These are phyloP conservation scores for Pseudonitzschia pungens DNA, from an alignment of 108 stramenopile genomes.

Conservation along the genomic window DNA sequence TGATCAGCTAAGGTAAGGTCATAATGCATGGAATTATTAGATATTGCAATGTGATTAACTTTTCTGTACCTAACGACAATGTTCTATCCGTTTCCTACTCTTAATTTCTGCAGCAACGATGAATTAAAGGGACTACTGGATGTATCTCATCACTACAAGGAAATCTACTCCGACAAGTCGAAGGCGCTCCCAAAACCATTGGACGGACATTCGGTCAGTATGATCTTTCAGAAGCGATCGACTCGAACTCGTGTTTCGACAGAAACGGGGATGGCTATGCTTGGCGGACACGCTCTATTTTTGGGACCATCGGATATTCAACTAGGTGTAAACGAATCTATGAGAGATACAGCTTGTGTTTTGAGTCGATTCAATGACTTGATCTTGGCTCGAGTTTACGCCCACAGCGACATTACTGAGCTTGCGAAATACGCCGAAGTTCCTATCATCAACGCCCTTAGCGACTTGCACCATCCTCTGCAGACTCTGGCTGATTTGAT, in stretches of 20 bases:
- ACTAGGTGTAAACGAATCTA: conserved; percentile 94
- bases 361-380: conserved; percentile 91
- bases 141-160: conserved; percentile 72
- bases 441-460: conserved; percentile 96
- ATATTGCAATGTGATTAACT: neutral
- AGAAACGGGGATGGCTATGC: conserved; percentile 92
- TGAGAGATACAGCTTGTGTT: conserved; percentile 89
- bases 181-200: conserved; percentile 72
- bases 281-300: conserved; percentile 95
- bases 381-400: conserved; percentile 92
- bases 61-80: no score
- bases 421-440: conserved; percentile 82
- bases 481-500: conserved; percentile 96
- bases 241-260: conserved; percentile 96
- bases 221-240: conserved; percentile 97
- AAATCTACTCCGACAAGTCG: conserved; percentile 61
- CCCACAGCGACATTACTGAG: conserved; percentile 80
- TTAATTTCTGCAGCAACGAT: conserved; percentile 53
- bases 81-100: neutral
- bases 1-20: conserved; percentile 67
- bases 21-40: neutral
- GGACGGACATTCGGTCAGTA: conserved; percentile 80
- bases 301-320: conserved; percentile 93
- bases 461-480: conserved; percentile 94
- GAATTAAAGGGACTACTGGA: conserved; percentile 84